Base-by-base conservation (phyloP, 164 flowering plant species). In the Saururus chinensis region DNA sequence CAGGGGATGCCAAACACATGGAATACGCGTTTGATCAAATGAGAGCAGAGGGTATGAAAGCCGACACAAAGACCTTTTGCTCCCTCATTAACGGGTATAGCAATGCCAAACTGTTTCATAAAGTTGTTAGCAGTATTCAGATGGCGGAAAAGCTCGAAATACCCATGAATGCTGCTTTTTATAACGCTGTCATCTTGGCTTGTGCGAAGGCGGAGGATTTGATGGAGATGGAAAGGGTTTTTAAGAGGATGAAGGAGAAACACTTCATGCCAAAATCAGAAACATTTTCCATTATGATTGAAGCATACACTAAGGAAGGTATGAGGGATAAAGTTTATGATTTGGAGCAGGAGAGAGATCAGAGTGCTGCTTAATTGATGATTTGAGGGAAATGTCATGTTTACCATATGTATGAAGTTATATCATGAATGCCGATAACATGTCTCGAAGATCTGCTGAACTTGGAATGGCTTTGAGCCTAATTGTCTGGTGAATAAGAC, bases 161-260 rank as follows among this genome's bases (percentile, higher is more conserved):
- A 64, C 85, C 89, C 0, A 86, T 84, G 68, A 87, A 87, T 66
- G 83, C 89, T 0, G 70, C 85, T 23, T 88, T 88, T 59, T 87
- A 68, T 64, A 90, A 90, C 80, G 85, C 89, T 6, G 89, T 90
- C 30, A 79, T 90, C 56, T 80, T 76, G 65, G 99, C 99, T 13
- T 88, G 99, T 74, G 86, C 91, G 7, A 90, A 81, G 81, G 91
- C 95, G 0, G 84, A 86, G 49, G 97, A 93, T 76, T 75, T 93
- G 75, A 68, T 88, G 78, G 99, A 93, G 80, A 90, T 88, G 96
- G 97, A 87, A 67, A 85, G 93, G 66, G 95, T 90, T 40, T 93
- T 71, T 60, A 70, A 66, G 55, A 70, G 85, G 54, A 90, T 93
- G 99, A 93, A 83, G 68, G 89, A 83, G 19, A 82, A 79, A 71